A percentile compares a stretch with the other conserved stretches of the same genome.
phyloP scores from a whole-genome alignment of 2,329 filamentous ascomycete genomes.

The Zasmidium citrigriseum region DNA sequence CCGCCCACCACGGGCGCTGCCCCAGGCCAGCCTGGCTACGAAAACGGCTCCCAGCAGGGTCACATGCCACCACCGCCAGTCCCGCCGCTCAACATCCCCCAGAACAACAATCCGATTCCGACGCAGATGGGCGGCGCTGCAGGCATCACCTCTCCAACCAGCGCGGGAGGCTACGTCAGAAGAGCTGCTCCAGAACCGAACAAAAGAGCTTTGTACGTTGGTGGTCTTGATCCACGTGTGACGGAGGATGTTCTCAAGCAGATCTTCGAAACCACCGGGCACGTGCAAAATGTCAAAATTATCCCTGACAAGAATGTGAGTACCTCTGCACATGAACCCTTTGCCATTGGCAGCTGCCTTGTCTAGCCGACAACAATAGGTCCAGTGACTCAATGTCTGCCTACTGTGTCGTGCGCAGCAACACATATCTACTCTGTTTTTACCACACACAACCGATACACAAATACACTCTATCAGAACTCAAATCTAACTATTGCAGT shows the following conservation, averaged over 20 bases:
- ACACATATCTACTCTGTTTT: no score
- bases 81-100: slow-evolving; percentile 76
- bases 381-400: slow-evolving; percentile 21
- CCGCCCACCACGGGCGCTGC: slow-evolving; percentile 68
- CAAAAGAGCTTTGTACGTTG: slow-evolving; percentile 95
- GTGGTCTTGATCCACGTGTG: slow-evolving; percentile 76
- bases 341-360: slow-evolving; percentile 16
- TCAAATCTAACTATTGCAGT: slow-evolving; percentile 31
- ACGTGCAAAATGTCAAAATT: slow-evolving; percentile 98
- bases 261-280: slow-evolving; percentile 92
- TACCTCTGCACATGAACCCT: slow-evolving; percentile 33
- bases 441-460: neutral
- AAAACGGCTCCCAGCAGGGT: slow-evolving; percentile 73
- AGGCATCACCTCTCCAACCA: slow-evolving; percentile 82
- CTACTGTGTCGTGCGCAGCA: neutral
- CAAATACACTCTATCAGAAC: neutral
- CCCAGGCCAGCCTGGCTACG: slow-evolving; percentile 65
- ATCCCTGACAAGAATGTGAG: slow-evolving; percentile 99
- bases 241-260: slow-evolving; percentile 63
- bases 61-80: slow-evolving; percentile 83
- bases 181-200: slow-evolving; percentile 96
- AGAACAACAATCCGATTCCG: slow-evolving; percentile 94
- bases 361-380: slow-evolving; percentile 5
- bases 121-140: slow-evolving; percentile 46
- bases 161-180: slow-evolving; percentile 76